Evolutionary conservation across 495 filamentous ascomycete species (phyloP).

Genomic region (Apodospora peruviana): DNA sequence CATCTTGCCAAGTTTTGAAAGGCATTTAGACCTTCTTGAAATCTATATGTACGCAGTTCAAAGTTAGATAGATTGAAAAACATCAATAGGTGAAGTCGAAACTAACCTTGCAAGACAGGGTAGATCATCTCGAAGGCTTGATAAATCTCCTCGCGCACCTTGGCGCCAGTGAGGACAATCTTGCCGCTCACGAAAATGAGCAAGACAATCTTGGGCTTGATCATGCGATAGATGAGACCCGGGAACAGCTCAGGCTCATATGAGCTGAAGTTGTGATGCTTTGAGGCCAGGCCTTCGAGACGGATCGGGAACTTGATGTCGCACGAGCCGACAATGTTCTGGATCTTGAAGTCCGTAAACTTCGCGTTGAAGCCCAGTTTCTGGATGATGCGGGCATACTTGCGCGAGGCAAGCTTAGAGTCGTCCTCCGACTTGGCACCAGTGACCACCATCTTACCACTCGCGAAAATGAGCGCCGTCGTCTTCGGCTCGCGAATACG

Average conservation of each 20-base stretch:
- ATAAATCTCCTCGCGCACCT: constrained; percentile 98
- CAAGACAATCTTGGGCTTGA: constrained; percentile 99
- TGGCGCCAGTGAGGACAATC: constrained; percentile 96
- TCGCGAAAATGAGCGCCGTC: constrained; percentile 95
- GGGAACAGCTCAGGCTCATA: constrained; percentile 99
- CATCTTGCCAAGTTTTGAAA: constrained; percentile 8
- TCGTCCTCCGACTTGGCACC: constrained; percentile 98
- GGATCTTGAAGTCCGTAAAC: constrained; percentile 99
- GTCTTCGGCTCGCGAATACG: constrained; percentile 99
- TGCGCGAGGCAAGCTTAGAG: constrained; percentile 91
- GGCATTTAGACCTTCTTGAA: constrained; percentile 45
- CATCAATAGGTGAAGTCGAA: constrained; percentile 18
- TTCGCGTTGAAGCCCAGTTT: constrained; percentile 99
- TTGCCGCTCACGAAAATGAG: constrained; percentile 98
- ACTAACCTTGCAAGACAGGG: constrained; percentile 83
- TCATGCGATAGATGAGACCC: constrained; percentile 99
- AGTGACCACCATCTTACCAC: constrained; percentile 99
- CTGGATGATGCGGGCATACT: constrained; percentile 99
- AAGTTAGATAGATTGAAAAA: constrained; percentile 10
- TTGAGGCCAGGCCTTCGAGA: constrained; percentile 87
- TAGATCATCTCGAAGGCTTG: constrained; percentile 99
- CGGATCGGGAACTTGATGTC: constrained; percentile 99
- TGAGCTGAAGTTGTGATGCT: constrained; percentile 98
- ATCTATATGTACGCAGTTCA: constrained; percentile 21
- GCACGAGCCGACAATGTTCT: constrained; percentile 98